Conservation (phyloP, 2,329 filamentous ascomycete species). For the Thielaviopsis cerberus region DNA sequence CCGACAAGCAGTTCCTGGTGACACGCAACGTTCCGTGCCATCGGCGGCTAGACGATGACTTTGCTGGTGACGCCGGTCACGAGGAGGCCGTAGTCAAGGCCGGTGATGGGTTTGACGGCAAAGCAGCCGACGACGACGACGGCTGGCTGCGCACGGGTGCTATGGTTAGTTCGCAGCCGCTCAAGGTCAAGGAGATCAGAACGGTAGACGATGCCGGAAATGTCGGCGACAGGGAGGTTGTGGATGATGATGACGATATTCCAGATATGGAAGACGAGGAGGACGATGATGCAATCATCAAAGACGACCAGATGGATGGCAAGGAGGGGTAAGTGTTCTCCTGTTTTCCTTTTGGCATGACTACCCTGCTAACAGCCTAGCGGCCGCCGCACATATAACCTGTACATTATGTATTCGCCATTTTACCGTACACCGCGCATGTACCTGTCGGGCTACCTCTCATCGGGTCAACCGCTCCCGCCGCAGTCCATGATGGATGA, state of each 20-base stretch:
- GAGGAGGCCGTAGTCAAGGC: constrained; percentile 76
- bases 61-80: constrained; percentile 69
- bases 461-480: constrained; percentile 60
- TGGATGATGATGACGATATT: constrained; percentile 69
- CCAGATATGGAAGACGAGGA: constrained; percentile 98
- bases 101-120: constrained; percentile 41
- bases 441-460: constrained; percentile 78
- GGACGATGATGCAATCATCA: constrained; percentile 89
- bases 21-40: constrained; percentile 90
- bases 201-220: constrained; percentile 83
- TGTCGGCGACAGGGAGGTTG: constrained; percentile 53
- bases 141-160: constrained; percentile 85
- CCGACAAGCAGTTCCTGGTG: constrained; percentile 85
- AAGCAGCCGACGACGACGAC: constrained; percentile 45
- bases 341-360: background rate
- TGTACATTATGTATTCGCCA: constrained; percentile 95
- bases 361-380: constrained; percentile 25
- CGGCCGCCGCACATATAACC: constrained; percentile 77
- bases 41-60: constrained; percentile 77
- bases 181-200: constrained; percentile 61
- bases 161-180: constrained; percentile 53
- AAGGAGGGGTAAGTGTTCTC: constrained; percentile 1
- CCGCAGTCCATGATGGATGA: constrained; percentile 89
- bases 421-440: constrained; percentile 93
- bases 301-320: constrained; percentile 29